Conservation (phyloP, 805 yeast genomes). For the Candida tibetensis region DNA sequence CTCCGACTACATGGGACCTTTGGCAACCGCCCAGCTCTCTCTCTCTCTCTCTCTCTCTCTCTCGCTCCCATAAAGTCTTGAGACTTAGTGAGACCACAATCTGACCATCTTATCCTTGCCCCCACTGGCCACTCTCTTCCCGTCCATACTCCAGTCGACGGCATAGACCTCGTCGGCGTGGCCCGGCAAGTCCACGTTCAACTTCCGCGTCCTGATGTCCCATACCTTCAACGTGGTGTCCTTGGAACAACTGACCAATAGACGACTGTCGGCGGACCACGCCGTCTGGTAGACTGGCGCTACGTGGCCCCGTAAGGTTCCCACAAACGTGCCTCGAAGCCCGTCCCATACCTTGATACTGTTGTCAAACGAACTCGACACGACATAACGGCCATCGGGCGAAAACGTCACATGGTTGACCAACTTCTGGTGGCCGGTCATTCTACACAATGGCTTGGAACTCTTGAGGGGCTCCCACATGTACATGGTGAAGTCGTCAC, state of each 20-base stretch:
- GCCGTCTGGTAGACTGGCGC: constrained; percentile 97
- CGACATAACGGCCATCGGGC: constrained; percentile 89
- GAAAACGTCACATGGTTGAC: constrained; percentile 95
- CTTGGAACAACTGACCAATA: constrained; percentile 89
- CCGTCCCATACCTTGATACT: constrained; percentile 97
- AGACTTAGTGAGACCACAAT: constrained; percentile 82
- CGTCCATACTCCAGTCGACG: constrained; percentile 97
- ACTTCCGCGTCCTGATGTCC: constrained; percentile 85
- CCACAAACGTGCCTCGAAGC: constrained; percentile 79
- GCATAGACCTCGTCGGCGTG: constrained; percentile 95
- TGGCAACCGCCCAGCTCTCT: too few relatives aligned
- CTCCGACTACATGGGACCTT: too few relatives aligned
- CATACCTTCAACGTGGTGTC: constrained; percentile 95
- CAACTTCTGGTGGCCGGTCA: constrained; percentile 97
- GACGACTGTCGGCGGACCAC: constrained; percentile 93
- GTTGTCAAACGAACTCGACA: constrained; percentile 93
- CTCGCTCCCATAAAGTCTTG: too few relatives aligned
- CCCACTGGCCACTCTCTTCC: constrained; percentile 91
- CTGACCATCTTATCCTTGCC: constrained; percentile 95
- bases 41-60: too few relatives aligned
- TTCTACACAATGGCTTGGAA: constrained; percentile 80
- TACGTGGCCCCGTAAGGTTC: constrained; percentile 94
- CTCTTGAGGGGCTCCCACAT: constrained; percentile 88
- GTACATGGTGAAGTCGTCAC: constrained; percentile 97
- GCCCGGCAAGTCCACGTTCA: constrained; percentile 90